phyloP scores from a whole-genome alignment of 1,139 yeast genomes.

The Groenewaldozyma sp. region DNA sequence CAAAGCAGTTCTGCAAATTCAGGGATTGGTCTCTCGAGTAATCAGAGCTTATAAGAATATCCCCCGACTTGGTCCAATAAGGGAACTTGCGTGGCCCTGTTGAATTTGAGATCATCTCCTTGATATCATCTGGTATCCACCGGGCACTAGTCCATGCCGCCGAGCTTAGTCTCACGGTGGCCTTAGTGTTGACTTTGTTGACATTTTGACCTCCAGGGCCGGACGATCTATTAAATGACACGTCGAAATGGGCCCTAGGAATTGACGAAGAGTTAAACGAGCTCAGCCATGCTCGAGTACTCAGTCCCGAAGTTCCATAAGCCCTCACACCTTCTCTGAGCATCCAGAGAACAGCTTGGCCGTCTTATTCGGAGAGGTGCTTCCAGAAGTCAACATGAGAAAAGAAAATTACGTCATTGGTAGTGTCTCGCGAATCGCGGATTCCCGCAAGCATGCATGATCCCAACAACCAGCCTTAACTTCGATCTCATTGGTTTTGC shows the following conservation, averaged over 20 bases:
- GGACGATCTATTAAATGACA: conserved; percentile 61
- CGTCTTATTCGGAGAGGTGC: too few relatives aligned
- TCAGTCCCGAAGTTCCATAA: too few relatives aligned
- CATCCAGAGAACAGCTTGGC: too few relatives aligned
- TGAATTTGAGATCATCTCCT: conserved; percentile 19
- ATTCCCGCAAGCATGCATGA: too few relatives aligned
- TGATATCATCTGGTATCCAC: conserved; percentile 58
- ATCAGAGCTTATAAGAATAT: conserved; percentile 55
- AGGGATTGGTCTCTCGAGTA: conserved; percentile 47
- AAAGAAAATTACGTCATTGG: too few relatives aligned
- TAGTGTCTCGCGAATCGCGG: too few relatives aligned
- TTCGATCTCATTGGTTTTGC: too few relatives aligned
- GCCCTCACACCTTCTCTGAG: too few relatives aligned
- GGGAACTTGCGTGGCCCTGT: conserved; percentile 32
- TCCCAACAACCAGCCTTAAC: too few relatives aligned
- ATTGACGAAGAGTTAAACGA: conserved; percentile 31
- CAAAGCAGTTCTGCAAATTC: conserved; percentile 52
- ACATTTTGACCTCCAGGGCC: conserved; percentile 98
- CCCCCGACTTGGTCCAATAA: conserved; percentile 50
- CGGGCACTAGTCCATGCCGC: conserved; percentile 41
- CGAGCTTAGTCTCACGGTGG: conserved; percentile 48
- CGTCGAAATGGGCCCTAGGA: conserved; percentile 43
- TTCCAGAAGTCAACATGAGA: too few relatives aligned
- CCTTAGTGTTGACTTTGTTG: conserved; percentile 62
- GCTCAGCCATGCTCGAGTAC: conserved; percentile 41